A percentile compares a stretch with the other conserved stretches of the same genome.
Evolutionary conservation across 805 yeast species (phyloP).

Genomic region (Tetrapisispora namnaoensis): DNA sequence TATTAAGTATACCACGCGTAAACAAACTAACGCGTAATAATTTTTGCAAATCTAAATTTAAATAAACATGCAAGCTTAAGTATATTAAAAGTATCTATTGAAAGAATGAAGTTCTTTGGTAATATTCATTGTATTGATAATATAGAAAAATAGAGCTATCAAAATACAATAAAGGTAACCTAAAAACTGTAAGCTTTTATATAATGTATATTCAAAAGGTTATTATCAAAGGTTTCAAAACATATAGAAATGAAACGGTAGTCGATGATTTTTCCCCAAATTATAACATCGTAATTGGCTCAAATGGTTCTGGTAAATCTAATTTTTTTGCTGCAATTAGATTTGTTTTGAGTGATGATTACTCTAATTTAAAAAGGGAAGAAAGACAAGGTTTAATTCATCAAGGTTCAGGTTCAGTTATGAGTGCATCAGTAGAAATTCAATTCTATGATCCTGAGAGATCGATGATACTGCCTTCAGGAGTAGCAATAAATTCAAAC

Average conservation of each 20-base stretch:
- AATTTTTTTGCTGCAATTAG: constrained; percentile 92
- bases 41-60: no score
- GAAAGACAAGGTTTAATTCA: constrained; percentile 82
- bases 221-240: constrained; percentile 84
- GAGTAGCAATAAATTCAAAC: constrained; percentile 25
- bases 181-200: no score
- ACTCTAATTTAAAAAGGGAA: constrained; percentile 71
- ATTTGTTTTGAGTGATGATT: constrained; percentile 85
- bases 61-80: no score
- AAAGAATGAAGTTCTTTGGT: no score
- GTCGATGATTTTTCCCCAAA: constrained; percentile 70
- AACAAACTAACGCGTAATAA: neutral
- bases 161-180: no score
- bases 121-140: no score
- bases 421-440: constrained; percentile 90
- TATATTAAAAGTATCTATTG: no score
- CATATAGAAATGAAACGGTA: constrained; percentile 75
- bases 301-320: constrained; percentile 96
- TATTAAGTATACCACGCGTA: neutral
- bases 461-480: constrained; percentile 52
- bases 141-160: no score
- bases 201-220: constrained; percentile 41
- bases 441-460: constrained; percentile 73
- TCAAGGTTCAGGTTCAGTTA: constrained; percentile 81
- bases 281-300: constrained; percentile 79